A percentile compares a stretch with the other conserved stretches of the same genome.
phyloP scores from a whole-genome alignment of 2,329 filamentous ascomycete genomes.

The Fonsecaea multimorphosa region DNA sequence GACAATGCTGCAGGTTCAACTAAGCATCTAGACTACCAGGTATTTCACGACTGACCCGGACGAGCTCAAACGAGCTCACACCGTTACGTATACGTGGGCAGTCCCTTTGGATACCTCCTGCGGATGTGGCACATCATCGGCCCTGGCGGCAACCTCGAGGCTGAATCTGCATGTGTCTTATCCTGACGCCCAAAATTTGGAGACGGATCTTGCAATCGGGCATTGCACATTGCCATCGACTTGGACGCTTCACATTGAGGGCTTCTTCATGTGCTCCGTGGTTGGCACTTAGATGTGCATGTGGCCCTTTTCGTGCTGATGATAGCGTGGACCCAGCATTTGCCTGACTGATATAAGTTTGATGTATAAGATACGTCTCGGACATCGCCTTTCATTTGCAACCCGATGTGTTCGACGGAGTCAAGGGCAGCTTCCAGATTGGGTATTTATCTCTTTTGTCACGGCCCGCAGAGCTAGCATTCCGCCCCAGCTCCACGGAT shows the following conservation, averaged over 20 bases:
- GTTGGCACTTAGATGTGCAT: not conserved
- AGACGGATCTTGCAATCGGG: not conserved
- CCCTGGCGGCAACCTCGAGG: not conserved
- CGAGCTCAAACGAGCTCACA: not conserved
- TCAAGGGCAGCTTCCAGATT: not conserved
- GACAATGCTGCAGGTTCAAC: not conserved
- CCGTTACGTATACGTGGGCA: not conserved
- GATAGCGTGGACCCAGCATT: not conserved
- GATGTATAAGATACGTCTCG: not conserved
- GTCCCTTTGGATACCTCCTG: not conserved
- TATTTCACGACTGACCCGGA: not conserved
- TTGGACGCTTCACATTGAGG: not conserved
- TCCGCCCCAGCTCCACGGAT: conserved; percentile 7
- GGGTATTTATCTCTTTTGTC: conserved; percentile 4
- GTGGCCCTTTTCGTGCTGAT: not conserved
- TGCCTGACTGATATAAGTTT: not conserved
- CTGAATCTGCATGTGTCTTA: not conserved
- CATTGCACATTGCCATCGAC: not conserved
- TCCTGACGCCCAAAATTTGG: not conserved
- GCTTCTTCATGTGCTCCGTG: not conserved
- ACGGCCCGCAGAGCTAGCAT: conserved; percentile 1
- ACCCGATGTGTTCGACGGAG: not conserved
- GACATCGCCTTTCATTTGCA: not conserved
- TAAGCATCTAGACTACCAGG: not conserved
- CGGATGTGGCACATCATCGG: not conserved